phyloP scores from a whole-genome alignment of 164 flowering plant genomes.

The Vitis labrusca region DNA sequence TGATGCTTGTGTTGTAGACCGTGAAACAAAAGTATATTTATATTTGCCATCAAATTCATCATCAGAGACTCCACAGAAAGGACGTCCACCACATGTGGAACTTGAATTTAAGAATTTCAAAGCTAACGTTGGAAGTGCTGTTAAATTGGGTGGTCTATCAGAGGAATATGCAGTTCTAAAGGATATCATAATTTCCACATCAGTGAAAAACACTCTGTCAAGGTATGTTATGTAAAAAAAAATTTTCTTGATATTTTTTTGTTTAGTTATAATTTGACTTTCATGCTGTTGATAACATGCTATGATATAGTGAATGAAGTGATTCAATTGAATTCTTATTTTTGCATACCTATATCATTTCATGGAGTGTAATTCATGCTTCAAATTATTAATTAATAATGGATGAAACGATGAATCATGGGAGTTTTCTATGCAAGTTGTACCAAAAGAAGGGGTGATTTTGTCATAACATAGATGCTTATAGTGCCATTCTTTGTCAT shows the following conservation, averaged over 20 bases:
- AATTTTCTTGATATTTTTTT: neutral
- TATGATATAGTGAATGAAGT: too few relatives aligned
- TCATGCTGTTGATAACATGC: too few relatives aligned
- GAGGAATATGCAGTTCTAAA: slow-evolving; percentile 64
- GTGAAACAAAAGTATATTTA: slow-evolving; percentile 52
- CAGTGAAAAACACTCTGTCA: slow-evolving; percentile 46
- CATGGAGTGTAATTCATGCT: too few relatives aligned
- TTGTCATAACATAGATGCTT: too few relatives aligned
- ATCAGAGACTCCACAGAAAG: slow-evolving; percentile 18
- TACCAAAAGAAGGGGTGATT: too few relatives aligned
- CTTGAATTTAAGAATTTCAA: slow-evolving; percentile 15
- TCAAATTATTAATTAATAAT: too few relatives aligned
- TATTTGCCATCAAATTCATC: slow-evolving; percentile 20
- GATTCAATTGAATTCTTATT: too few relatives aligned
- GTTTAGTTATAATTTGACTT: too few relatives aligned
- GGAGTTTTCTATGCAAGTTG: too few relatives aligned
- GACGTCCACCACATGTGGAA: slow-evolving; percentile 15
- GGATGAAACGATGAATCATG: too few relatives aligned
- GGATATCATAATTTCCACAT: slow-evolving; percentile 62
- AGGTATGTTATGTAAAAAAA: slow-evolving; percentile 36
- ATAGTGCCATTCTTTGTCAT: too few relatives aligned
- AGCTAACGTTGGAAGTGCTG: slow-evolving; percentile 17
- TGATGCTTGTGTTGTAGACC: slow-evolving; percentile 47
- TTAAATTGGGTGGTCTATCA: slow-evolving; percentile 79
- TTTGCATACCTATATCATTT: too few relatives aligned